Evolutionary conservation across 2,329 filamentous ascomycete genomes (phyloP), one percentile per base, ranked within the genome.

Genomic region (Aspergillus uvarum): DNA sequence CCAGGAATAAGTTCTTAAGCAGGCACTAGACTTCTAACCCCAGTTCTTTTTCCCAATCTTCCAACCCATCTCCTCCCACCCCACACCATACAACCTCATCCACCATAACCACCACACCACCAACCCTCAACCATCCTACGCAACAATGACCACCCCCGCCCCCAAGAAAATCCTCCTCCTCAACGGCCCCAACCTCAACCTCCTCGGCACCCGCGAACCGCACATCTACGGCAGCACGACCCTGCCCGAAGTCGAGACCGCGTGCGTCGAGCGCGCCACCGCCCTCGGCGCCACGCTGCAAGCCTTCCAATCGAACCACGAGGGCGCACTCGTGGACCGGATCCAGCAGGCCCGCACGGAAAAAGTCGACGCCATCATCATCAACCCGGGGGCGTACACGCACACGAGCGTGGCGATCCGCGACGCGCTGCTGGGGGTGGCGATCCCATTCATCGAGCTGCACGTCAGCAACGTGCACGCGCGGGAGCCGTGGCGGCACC

Each of bases 101-200:
- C 22, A 53, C 12, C 51, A 38, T 14, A 14, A 42, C 32, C 32
- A 29, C 32, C 47, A n/a, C 26, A 11, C 44, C 31, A 29, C 42
- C 26, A 49, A 26, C 22, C 21, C 21, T 3, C 21, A 2, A 2
- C 21, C 21, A 22, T 22, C 21, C 21, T 3, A 22, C 21, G 21
- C 21, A 22, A 22, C 21, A 22, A 22, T 74, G 72, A 63, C 59
- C 38, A 29, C 26, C 26, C 5, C 26, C 26, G 26, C 26, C 21
- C 51, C 51, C 19, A 74, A 74, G 65, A 72, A 73, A 52, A 86
- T 92, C 70, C 86, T 92, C 67, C 81, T 92, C 65, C 86, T 92
- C 79, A 92, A 92, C 75, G 89, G 90, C n/a, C 89, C 89, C 32
- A 93, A 93, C 74, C 87, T 93, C 68, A 92, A 92, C 77, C 87